These are phyloP conservation scores for Madurella mycetomatis DNA, from an alignment of 2,329 filamentous ascomycete species.

Conservation along the genomic window DNA sequence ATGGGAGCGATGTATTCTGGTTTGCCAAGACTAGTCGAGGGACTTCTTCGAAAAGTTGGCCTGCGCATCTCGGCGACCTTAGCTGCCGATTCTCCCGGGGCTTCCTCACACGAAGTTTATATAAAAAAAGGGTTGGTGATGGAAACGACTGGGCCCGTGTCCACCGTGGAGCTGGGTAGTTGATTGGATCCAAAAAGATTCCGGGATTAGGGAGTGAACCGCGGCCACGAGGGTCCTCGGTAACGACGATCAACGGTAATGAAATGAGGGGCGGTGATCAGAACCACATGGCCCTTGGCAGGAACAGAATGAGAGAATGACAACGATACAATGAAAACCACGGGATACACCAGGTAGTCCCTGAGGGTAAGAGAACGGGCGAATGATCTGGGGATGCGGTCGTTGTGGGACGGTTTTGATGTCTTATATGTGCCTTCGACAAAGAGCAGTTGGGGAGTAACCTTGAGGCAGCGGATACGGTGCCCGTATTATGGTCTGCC, in stretches of 20 bases:
- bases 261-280: slow-evolving; percentile 4
- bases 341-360: slow-evolving; percentile 18
- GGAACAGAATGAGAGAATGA: background rate
- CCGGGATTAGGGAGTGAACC: background rate
- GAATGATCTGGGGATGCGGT: background rate
- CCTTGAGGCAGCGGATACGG: background rate
- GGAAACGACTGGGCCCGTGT: background rate
- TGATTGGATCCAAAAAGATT: background rate
- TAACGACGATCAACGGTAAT: slow-evolving; percentile 7
- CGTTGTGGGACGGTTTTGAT: background rate
- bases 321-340: no score
- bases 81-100: background rate
- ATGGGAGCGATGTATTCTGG: slow-evolving; percentile 17
- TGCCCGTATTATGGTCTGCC: slow-evolving; percentile 8
- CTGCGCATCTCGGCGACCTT: slow-evolving; percentile 21
- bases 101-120: background rate
- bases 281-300: background rate
- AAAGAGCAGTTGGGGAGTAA: slow-evolving; percentile 5
- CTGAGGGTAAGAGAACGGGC: background rate
- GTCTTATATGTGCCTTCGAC: background rate
- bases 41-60: slow-evolving; percentile 16
- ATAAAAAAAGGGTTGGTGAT: background rate
- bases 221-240: slow-evolving; percentile 3
- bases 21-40: slow-evolving; percentile 12
- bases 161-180: slow-evolving; percentile 7